A percentile compares a stretch with the other conserved stretches of the same genome.
Evolutionary conservation across 108 stramenopile genomes (phyloP).

Genomic region (Cyclotella choctawhatcheeana): DNA sequence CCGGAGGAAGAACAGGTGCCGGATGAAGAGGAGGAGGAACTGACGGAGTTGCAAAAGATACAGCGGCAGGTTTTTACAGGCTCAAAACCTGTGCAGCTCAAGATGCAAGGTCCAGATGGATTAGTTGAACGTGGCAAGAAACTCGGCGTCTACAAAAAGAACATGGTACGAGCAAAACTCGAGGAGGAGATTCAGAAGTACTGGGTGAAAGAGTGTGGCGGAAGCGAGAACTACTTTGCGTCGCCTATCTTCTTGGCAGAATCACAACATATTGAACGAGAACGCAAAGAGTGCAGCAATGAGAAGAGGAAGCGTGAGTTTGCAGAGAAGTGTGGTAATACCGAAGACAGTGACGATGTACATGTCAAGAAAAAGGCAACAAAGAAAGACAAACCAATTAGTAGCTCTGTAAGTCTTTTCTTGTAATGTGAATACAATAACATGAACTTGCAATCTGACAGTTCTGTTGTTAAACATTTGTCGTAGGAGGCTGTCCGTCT

Average conservation of each 20-base stretch:
- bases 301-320: not conserved
- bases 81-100: not conserved
- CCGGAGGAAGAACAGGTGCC: not conserved
- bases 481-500: not conserved
- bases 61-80: not conserved
- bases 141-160: not conserved
- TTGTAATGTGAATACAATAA: too few relatives aligned
- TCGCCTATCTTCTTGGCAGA: not conserved
- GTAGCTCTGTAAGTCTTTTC: not conserved
- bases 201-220: slow-evolving; percentile 4
- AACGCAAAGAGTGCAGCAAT: not conserved
- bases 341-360: not conserved
- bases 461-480: too few relatives aligned
- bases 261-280: not conserved
- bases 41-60: not conserved
- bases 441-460: too few relatives aligned
- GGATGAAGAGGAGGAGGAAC: not conserved
- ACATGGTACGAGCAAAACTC: not conserved
- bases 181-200: not conserved
- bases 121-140: not conserved
- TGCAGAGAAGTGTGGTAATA: not conserved
- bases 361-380: not conserved
- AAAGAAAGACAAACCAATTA: not conserved
- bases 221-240: not conserved
- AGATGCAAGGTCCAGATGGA: not conserved